These are phyloP conservation scores for Artemisia argyi DNA, from an alignment of 129 eudicot genomes.

Conservation along the genomic window DNA sequence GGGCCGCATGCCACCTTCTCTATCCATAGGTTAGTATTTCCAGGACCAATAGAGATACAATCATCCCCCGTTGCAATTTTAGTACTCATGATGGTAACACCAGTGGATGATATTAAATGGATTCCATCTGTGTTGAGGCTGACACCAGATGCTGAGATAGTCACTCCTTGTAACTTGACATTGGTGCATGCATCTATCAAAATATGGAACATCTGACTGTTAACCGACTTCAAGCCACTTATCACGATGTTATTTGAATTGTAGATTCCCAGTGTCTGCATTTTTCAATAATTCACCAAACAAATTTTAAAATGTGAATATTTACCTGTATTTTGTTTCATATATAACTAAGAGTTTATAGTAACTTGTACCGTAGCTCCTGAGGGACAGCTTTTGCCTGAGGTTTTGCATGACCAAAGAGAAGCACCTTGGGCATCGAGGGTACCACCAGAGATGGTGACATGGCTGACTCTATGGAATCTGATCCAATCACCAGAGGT, in stretches of 20 bases:
- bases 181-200: constrained; percentile 28
- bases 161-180: constrained; percentile 32
- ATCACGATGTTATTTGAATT: constrained; percentile 42
- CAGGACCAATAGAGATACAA: constrained; percentile 43
- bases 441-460: constrained; percentile 58
- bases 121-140: constrained; percentile 35
- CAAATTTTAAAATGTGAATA: too few species aligned
- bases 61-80: constrained; percentile 40
- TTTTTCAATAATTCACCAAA: neutral
- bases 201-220: constrained; percentile 53
- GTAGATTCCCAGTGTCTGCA: constrained; percentile 34
- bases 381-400: constrained; percentile 51
- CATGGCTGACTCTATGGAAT: constrained; percentile 50
- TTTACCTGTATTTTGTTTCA: neutral
- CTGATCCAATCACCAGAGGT: constrained; percentile 51
- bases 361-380: constrained; percentile 54
- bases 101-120: constrained; percentile 27
- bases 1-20: constrained; percentile 45
- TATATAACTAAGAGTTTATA: neutral
- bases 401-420: constrained; percentile 64
- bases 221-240: constrained; percentile 42
- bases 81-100: constrained; percentile 26
- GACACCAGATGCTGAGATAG: constrained; percentile 28
- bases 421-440: constrained; percentile 56
- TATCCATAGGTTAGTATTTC: constrained; percentile 34